phyloP scores from a whole-genome alignment of 345 rosid genomes.

The Eucalyptus sp. region DNA sequence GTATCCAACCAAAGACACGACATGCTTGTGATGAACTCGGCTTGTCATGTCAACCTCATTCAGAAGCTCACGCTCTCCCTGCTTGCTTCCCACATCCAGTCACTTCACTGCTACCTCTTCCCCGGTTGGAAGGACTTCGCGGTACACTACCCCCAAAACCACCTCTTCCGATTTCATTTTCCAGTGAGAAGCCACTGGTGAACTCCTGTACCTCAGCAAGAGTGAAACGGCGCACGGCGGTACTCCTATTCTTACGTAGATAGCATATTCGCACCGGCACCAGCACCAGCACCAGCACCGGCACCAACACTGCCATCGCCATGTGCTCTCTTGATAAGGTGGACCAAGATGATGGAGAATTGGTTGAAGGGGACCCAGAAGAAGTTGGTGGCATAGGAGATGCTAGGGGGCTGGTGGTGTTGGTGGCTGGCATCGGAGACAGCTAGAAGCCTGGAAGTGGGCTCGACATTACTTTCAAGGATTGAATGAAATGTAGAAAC shows the following conservation, averaged over 20 bases:
- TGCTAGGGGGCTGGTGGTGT: too few species aligned
- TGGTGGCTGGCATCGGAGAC: too few species aligned
- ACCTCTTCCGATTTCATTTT: constrained; percentile 23
- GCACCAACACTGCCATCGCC: rapidly evolving
- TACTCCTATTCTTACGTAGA: background rate
- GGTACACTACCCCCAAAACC: constrained; percentile 26
- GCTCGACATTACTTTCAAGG: too few species aligned
- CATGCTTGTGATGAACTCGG: constrained; percentile 13
- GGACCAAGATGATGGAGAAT: constrained; percentile 3
- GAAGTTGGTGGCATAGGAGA: too few species aligned
- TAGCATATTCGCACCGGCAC: constrained; percentile 14
- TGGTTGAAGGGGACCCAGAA: too few species aligned
- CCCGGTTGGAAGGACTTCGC: constrained; percentile 12
- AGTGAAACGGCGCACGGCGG: rapidly evolving
- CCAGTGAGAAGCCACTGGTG: background rate
- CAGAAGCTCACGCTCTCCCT: constrained; percentile 17
- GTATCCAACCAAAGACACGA: constrained; percentile 16
- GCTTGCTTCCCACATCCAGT: constrained; percentile 18
- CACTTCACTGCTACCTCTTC: constrained; percentile 30
- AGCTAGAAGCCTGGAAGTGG: too few species aligned
- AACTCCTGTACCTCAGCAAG: rapidly evolving
- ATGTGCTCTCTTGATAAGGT: background rate
- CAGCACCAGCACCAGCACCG: constrained; percentile 4
- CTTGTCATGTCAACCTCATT: constrained; percentile 10
- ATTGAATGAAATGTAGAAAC: too few species aligned